These are phyloP conservation scores for Rhexocercosporidium sp. DNA, from an alignment of 2,329 filamentous ascomycete species.

Conservation along the genomic window DNA sequence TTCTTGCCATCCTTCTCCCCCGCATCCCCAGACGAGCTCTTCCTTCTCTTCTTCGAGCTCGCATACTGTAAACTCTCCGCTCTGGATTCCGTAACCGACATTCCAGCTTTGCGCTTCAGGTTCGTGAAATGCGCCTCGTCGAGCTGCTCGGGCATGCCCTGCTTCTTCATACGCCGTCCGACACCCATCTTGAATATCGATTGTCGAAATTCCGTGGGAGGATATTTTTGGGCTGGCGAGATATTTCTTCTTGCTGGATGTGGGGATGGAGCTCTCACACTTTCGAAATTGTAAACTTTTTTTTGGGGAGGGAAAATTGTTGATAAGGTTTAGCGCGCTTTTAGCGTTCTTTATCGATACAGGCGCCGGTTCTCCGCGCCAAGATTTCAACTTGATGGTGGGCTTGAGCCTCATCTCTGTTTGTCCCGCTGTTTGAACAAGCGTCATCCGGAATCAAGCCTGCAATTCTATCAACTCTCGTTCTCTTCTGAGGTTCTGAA, in stretches of 20 bases:
- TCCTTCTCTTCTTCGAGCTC: constrained; percentile 70
- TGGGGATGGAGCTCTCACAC: constrained; percentile 8
- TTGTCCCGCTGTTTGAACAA: background rate
- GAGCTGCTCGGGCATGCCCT: constrained; percentile 82
- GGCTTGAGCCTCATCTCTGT: constrained; percentile 1
- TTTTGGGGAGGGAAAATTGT: constrained; percentile 26
- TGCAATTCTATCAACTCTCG: background rate
- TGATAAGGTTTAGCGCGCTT: constrained; percentile 34
- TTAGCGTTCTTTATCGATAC: constrained; percentile 17
- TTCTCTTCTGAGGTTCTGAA: background rate
- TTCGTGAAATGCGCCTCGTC: constrained; percentile 81
- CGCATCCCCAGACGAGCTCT: constrained; percentile 46
- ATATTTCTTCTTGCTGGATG: background rate
- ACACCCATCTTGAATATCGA: constrained; percentile 71
- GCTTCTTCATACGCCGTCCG: constrained; percentile 93
- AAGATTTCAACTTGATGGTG: constrained; percentile 12
- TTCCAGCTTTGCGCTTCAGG: constrained; percentile 82
- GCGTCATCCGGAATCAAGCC: background rate
- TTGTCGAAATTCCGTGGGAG: constrained; percentile 11
- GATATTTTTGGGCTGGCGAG: background rate
- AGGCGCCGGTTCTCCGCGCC: constrained; percentile 25
- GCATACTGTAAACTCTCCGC: constrained; percentile 50
- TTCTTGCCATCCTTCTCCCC: constrained; percentile 43
- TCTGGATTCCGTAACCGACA: constrained; percentile 64
- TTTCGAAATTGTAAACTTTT: constrained; percentile 23